These are phyloP conservation scores for Ogataea allantospora DNA, from an alignment of 805 yeast species.

Conservation along the genomic window DNA sequence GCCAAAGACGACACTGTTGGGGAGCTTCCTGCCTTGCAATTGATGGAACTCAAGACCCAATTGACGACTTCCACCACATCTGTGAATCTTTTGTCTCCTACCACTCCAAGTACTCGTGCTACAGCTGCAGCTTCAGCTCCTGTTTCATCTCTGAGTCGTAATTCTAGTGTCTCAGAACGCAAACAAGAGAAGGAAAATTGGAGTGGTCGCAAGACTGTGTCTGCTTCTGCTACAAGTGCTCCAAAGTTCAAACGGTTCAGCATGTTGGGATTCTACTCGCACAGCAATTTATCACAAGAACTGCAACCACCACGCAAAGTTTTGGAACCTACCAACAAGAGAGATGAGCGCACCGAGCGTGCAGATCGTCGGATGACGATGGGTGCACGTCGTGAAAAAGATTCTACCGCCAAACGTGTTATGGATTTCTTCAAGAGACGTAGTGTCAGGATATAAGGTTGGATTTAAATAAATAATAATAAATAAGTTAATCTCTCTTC, in stretches of 20 bases:
- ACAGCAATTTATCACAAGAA: constrained; percentile 16
- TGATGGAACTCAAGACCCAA: constrained; percentile 1
- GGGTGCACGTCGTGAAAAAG: constrained; percentile 36
- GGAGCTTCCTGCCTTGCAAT: not conserved
- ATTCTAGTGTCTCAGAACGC: constrained; percentile 3
- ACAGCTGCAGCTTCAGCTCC: constrained; percentile 2
- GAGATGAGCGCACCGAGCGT: constrained; percentile 10
- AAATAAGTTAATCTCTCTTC: constrained; percentile 26
- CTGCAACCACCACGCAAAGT: constrained; percentile 14
- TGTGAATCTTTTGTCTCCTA: too few relatives aligned
- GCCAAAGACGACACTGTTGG: constrained; percentile 2
- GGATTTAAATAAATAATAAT: constrained; percentile 6
- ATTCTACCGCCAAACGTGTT: constrained; percentile 74
- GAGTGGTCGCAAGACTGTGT: constrained; percentile 19
- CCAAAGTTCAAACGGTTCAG: constrained; percentile 34
- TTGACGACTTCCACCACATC: constrained; percentile 1
- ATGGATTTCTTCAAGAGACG: constrained; percentile 78
- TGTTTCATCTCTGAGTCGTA: constrained; percentile 4
- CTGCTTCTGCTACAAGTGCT: constrained; percentile 13
- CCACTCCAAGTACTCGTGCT: too few relatives aligned
- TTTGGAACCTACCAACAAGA: constrained; percentile 19
- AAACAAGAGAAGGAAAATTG: constrained; percentile 27
- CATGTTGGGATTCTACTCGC: constrained; percentile 32
- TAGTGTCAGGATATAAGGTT: constrained; percentile 37
- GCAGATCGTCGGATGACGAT: constrained; percentile 35